These are phyloP conservation scores for Penicillium coffeae DNA, from an alignment of 495 filamentous ascomycete species.

Conservation along the genomic window DNA sequence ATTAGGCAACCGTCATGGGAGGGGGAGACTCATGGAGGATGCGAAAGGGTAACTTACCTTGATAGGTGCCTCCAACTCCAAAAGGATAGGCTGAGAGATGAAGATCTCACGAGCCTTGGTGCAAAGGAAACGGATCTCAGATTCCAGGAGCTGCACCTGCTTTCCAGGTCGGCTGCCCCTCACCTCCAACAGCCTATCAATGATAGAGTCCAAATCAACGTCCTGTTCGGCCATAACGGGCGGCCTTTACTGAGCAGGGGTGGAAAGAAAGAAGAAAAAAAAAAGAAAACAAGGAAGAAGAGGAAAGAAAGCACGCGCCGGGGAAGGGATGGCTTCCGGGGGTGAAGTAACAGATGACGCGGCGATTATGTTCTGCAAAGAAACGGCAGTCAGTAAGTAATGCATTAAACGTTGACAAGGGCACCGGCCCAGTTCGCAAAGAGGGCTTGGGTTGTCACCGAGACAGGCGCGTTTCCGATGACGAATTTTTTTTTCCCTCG, in stretches of 20 bases:
- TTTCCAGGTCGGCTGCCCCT: slow-evolving; percentile 96
- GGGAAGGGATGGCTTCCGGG: slow-evolving; percentile 33
- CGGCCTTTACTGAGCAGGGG: slow-evolving; percentile 30
- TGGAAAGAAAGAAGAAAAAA: slow-evolving; percentile 23
- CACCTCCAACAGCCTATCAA: slow-evolving; percentile 95
- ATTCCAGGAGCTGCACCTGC: slow-evolving; percentile 94
- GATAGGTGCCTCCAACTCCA: slow-evolving; percentile 97
- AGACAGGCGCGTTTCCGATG: slow-evolving; percentile 27
- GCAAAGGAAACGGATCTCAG: slow-evolving; percentile 96
- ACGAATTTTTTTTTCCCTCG: slow-evolving; percentile 17
- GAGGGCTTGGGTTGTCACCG: slow-evolving; percentile 1
- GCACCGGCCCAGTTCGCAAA: slow-evolving; percentile 14
- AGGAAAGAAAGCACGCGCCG: slow-evolving; percentile 25
- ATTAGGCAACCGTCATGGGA: slow-evolving; percentile 3
- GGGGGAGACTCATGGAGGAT: neutral
- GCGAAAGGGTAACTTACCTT: slow-evolving; percentile 67
- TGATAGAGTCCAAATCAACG: slow-evolving; percentile 98
- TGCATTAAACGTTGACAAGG: slow-evolving; percentile 6
- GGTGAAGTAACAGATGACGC: slow-evolving; percentile 36
- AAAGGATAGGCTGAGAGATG: slow-evolving; percentile 96
- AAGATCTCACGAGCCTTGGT: slow-evolving; percentile 99
- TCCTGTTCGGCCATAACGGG: slow-evolving; percentile 91
- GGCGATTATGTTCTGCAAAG: slow-evolving; percentile 35
- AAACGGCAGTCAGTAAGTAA: slow-evolving; percentile 16
- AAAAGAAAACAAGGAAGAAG: slow-evolving; percentile 24